Conservation (phyloP, 2,329 filamentous ascomycete genomes). For the Parastagonospora avenae region DNA sequence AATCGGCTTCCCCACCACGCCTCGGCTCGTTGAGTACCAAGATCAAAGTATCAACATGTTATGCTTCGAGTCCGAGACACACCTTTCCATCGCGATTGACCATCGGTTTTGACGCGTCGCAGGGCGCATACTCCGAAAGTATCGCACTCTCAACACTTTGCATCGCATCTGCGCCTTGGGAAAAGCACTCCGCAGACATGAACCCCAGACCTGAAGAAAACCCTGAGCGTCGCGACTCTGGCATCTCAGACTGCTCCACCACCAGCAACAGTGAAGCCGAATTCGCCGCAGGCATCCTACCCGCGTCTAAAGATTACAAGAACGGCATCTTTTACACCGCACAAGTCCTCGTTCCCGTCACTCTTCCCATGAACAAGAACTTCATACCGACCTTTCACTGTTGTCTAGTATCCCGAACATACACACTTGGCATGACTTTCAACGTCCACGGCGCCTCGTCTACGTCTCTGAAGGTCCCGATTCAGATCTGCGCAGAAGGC, state of each 20-base stretch:
- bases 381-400: constrained; percentile 73
- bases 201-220: constrained; percentile 31
- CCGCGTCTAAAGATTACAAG: constrained; percentile 49
- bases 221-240: constrained; percentile 49
- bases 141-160: constrained; percentile 61
- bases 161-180: constrained; percentile 63
- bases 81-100: constrained; percentile 54
- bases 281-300: constrained; percentile 38
- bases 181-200: constrained; percentile 48
- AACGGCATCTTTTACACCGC: constrained; percentile 64
- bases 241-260: constrained; percentile 43
- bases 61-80: constrained; percentile 56
- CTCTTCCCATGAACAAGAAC: constrained; percentile 63
- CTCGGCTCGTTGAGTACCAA: constrained; percentile 60
- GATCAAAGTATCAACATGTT: constrained; percentile 64
- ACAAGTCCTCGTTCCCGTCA: constrained; percentile 66
- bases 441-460: constrained; percentile 49
- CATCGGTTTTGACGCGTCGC: constrained; percentile 53
- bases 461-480: constrained; percentile 51
- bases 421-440: constrained; percentile 65
- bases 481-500: constrained; percentile 52
- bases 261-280: constrained; percentile 15
- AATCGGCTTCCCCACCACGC: constrained; percentile 56
- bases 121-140: constrained; percentile 59
- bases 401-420: constrained; percentile 69